Conservation (phyloP, 2,329 filamentous ascomycete species). For the Microdochium bolleyi region DNA sequence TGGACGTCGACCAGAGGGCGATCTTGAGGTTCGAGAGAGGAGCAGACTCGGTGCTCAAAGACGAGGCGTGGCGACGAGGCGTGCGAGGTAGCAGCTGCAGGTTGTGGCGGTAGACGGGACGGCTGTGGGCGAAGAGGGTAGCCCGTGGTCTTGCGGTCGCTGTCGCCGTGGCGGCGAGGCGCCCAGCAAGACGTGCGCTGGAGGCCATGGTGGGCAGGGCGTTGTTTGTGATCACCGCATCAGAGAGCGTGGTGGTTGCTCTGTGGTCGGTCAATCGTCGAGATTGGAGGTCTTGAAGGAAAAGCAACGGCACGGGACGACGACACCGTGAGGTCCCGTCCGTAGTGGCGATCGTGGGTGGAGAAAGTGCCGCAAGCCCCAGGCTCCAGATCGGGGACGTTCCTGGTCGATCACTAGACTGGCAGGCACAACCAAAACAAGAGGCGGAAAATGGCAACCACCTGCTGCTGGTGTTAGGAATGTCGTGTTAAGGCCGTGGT, state of each 20-base stretch:
- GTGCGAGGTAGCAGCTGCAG: background rate
- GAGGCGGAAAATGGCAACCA: too few species aligned
- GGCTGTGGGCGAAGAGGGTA: background rate
- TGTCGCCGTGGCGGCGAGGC: background rate
- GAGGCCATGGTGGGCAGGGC: background rate
- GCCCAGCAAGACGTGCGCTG: background rate
- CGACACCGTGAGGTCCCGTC: too few species aligned
- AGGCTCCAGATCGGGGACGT: too few species aligned
- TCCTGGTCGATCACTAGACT: too few species aligned
- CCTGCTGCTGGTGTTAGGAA: too few species aligned
- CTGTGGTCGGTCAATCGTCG: background rate
- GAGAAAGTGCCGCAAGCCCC: too few species aligned
- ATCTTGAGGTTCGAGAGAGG: constrained; percentile 24
- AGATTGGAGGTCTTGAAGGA: too few species aligned
- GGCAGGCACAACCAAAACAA: too few species aligned
- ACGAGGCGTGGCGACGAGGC: constrained; percentile 15
- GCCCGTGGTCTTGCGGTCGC: background rate
- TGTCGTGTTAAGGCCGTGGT: too few species aligned
- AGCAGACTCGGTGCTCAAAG: constrained; percentile 16
- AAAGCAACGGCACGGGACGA: too few species aligned
- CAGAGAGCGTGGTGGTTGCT: background rate
- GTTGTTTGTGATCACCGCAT: background rate
- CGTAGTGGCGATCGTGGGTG: too few species aligned
- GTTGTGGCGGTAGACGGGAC: background rate
- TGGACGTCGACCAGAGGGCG: constrained; percentile 28